phyloP scores from a whole-genome alignment of 306 rosid species.

The Rosa persica region DNA sequence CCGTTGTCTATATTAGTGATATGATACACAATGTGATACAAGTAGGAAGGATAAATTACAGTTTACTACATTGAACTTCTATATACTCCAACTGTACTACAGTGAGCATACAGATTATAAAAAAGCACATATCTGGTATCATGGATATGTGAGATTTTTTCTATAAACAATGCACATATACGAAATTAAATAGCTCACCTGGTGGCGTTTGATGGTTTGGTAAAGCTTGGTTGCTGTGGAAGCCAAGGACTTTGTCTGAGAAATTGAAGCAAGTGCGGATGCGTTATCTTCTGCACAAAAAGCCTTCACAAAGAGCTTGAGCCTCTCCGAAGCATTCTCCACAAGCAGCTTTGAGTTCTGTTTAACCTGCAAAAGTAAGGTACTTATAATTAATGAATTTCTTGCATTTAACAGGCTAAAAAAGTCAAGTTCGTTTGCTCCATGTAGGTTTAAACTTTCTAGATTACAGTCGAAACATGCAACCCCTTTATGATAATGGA shows the following conservation, averaged over 20 bases:
- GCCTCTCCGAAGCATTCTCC: conserved; percentile 47
- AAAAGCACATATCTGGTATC: not conserved
- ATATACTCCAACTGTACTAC: too few species aligned
- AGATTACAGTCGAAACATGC: not conserved
- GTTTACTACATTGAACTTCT: not conserved
- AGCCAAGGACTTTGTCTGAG: conserved; percentile 41
- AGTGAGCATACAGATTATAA: too few species aligned
- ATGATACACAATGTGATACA: not conserved
- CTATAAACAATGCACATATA: not conserved
- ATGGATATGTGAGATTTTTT: not conserved
- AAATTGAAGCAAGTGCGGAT: conserved; percentile 34
- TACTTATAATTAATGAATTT: not conserved
- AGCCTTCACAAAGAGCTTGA: conserved; percentile 43
- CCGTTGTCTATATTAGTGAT: not conserved
- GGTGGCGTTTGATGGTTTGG: conserved; percentile 28
- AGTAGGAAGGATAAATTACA: not conserved
- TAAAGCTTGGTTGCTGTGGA: conserved; percentile 36
- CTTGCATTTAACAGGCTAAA: not conserved
- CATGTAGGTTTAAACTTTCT: too few species aligned
- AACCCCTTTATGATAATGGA: not conserved
- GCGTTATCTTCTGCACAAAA: conserved; percentile 42
- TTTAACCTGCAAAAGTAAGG: conserved; percentile 42
- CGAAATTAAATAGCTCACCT: conserved; percentile 34
- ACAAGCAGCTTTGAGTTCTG: conserved; percentile 35
- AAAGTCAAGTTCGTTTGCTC: not conserved